Conservation (phyloP, 1,139 yeast species). For the Nadsonia starkeyi-henricii region DNA sequence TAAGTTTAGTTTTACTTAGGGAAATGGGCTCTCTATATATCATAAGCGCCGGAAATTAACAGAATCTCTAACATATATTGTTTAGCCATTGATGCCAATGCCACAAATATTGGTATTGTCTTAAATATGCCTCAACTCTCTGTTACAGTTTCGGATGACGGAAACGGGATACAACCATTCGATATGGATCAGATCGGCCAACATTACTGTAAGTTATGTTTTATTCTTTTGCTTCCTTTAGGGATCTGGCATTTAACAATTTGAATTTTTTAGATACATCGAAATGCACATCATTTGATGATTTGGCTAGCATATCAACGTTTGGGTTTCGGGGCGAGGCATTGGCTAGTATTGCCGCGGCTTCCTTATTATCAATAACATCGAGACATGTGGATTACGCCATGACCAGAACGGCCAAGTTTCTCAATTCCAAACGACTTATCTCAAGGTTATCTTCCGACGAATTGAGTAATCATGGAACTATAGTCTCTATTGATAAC, state of each 20-base stretch:
- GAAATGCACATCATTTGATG: slow-evolving; percentile 24
- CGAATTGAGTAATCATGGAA: slow-evolving; percentile 27
- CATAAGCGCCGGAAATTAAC: not conserved
- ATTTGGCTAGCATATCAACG: slow-evolving; percentile 17
- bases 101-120: slow-evolving; percentile 28
- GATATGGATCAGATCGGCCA: slow-evolving; percentile 30
- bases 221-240: too few relatives aligned
- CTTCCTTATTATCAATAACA: slow-evolving; percentile 16
- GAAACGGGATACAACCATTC: slow-evolving; percentile 37
- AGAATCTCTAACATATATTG: not conserved
- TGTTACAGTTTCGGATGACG: slow-evolving; percentile 38
- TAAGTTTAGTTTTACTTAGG: slow-evolving; percentile 4
- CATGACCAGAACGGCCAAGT: slow-evolving; percentile 28
- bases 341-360: slow-evolving; percentile 15
- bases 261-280: slow-evolving; percentile 33
- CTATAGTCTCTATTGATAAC: slow-evolving; percentile 34
- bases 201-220: slow-evolving; percentile 32
- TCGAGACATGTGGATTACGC: slow-evolving; percentile 26
- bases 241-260: slow-evolving; percentile 8
- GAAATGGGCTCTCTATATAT: not conserved
- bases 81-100: slow-evolving; percentile 35
- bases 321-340: slow-evolving; percentile 27
- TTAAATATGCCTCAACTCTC: slow-evolving; percentile 29
- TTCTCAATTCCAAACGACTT: slow-evolving; percentile 13
- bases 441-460: not conserved